These are phyloP conservation scores for Lactifluus pinguis DNA, from an alignment of 768 basidiomycete species.

Conservation along the genomic window DNA sequence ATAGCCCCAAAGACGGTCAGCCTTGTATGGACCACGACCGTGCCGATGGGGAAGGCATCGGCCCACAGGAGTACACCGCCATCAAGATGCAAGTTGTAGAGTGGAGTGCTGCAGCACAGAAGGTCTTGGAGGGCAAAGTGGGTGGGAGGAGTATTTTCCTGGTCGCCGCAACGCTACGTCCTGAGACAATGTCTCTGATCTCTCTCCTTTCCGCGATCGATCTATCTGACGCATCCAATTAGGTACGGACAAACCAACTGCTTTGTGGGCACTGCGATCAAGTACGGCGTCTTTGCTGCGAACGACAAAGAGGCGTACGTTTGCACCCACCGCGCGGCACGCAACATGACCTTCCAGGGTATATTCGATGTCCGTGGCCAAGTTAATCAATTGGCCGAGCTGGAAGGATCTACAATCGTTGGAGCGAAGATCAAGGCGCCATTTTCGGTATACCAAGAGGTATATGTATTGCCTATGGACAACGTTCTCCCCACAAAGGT, in stretches of 20 bases:
- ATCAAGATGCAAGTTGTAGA: constrained; percentile 90
- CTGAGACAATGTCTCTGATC: constrained; percentile 82
- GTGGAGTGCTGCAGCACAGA: constrained; percentile 67
- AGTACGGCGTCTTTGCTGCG: constrained; percentile 87
- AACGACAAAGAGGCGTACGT: constrained; percentile 85
- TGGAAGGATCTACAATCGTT: constrained; percentile 71
- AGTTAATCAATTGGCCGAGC: constrained; percentile 61
- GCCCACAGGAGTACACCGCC: constrained; percentile 91
- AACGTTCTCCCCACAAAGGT: constrained; percentile 92
- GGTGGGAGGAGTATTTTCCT: constrained; percentile 78
- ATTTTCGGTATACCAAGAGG: constrained; percentile 69
- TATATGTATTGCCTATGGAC: constrained; percentile 99
- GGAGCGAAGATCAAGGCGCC: constrained; percentile 90
- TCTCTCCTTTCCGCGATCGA: neutral
- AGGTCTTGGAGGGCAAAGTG: constrained; percentile 54
- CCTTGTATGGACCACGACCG: constrained; percentile 99
- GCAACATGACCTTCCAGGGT: constrained; percentile 98
- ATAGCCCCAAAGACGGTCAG: constrained; percentile 97
- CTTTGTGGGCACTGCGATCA: constrained; percentile 84
- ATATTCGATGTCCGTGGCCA: constrained; percentile 64
- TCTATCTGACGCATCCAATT: neutral
- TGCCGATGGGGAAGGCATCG: constrained; percentile 85
- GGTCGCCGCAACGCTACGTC: constrained; percentile 92
- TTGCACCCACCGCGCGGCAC: constrained; percentile 79
- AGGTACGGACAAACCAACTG: constrained; percentile 99